These are phyloP conservation scores for Talaromyces sp. DNA, from an alignment of 2,329 filamentous ascomycete species.

Conservation along the genomic window DNA sequence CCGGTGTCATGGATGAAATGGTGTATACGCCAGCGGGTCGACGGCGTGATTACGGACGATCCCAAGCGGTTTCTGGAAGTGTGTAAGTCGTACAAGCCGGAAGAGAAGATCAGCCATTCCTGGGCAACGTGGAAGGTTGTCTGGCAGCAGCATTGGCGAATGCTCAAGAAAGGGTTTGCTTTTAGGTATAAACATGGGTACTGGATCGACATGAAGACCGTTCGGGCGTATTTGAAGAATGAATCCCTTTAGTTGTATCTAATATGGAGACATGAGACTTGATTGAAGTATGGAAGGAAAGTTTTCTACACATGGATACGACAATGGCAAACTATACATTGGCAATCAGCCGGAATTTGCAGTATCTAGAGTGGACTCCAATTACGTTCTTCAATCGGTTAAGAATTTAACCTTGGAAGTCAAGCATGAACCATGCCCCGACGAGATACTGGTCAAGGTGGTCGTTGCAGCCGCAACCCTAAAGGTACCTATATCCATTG, in stretches of 20 bases:
- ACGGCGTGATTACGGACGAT: conserved; percentile 86
- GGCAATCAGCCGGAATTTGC: too few species aligned
- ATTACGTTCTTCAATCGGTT: too few species aligned
- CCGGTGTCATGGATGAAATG: conserved; percentile 75
- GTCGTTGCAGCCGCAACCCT: too few species aligned
- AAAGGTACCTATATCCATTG: too few species aligned
- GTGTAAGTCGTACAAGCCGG: conserved; percentile 12
- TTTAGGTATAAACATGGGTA: conserved; percentile 18
- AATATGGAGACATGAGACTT: background rate
- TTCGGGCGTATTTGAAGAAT: background rate
- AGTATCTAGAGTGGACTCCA: too few species aligned
- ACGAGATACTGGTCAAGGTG: too few species aligned
- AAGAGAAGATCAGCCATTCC: conserved; percentile 14
- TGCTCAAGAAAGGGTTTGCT: conserved; percentile 1
- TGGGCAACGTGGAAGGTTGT: conserved; percentile 17
- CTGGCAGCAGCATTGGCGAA: conserved; percentile 1
- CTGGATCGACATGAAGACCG: conserved; percentile 15
- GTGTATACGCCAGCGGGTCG: conserved; percentile 64
- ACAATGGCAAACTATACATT: too few species aligned
- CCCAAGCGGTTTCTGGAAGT: conserved; percentile 47
- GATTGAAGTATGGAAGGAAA: background rate
- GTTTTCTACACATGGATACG: too few species aligned
- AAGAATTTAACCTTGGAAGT: too few species aligned
- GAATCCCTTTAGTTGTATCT: background rate
- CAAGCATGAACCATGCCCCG: too few species aligned